Evolutionary conservation across 805 yeast species (phyloP).

Genomic region (Ogataea paraovalis): DNA sequence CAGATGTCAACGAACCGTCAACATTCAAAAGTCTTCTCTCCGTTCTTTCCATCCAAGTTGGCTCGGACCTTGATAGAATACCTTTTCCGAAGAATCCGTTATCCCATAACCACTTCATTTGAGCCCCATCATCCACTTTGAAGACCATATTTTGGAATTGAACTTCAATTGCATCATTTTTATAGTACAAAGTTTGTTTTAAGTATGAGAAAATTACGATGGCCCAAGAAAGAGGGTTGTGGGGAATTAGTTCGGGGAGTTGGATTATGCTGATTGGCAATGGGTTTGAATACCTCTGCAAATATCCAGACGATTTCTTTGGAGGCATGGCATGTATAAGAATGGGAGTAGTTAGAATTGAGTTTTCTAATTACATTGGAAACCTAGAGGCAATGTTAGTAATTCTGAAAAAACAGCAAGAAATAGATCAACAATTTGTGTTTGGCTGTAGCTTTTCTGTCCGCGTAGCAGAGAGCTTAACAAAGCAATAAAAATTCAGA

Average conservation of each 20-base stretch:
- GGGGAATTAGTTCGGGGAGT: slow-evolving; percentile 38
- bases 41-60: slow-evolving; percentile 80
- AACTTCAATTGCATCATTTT: slow-evolving; percentile 4
- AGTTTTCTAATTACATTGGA: not conserved
- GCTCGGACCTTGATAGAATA: slow-evolving; percentile 81
- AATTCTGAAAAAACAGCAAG: not conserved
- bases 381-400: slow-evolving; percentile 6
- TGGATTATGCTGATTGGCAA: slow-evolving; percentile 36
- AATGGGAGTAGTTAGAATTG: not conserved
- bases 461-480: not conserved
- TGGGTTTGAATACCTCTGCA: slow-evolving; percentile 25
- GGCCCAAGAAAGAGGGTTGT: slow-evolving; percentile 46
- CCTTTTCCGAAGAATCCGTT: slow-evolving; percentile 96
- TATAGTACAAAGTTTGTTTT: slow-evolving; percentile 5
- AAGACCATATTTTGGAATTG: slow-evolving; percentile 25
- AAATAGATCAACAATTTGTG: too few species aligned
- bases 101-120: slow-evolving; percentile 64
- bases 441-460: too few species aligned
- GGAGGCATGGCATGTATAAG: slow-evolving; percentile 5
- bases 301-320: slow-evolving; percentile 4
- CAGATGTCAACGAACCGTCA: slow-evolving; percentile 42
- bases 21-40: slow-evolving; percentile 41
- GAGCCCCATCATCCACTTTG: slow-evolving; percentile 38
- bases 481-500: slow-evolving; percentile 22
- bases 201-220: slow-evolving; percentile 29